Conservation (phyloP, 179 eudicot genomes). For the Beta corolliflora region DNA sequence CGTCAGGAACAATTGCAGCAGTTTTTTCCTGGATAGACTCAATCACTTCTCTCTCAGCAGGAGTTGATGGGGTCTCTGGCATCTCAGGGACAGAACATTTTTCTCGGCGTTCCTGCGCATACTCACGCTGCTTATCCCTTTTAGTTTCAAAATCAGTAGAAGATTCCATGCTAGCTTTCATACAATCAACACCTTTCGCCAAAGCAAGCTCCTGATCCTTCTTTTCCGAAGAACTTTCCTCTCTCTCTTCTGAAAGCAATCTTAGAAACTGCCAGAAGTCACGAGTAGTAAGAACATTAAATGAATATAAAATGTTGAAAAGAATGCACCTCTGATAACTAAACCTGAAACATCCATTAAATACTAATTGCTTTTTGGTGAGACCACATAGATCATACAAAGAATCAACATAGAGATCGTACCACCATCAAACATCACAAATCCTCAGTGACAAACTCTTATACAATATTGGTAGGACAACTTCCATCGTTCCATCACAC, state of each 20-base stretch:
- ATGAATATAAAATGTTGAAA: neutral
- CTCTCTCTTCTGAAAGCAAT: conserved; percentile 67
- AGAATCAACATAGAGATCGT: neutral
- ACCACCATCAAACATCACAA: neutral
- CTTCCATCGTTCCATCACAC: neutral
- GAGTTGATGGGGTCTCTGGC: conserved; percentile 36
- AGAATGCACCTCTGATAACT: neutral
- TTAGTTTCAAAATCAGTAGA: conserved; percentile 42
- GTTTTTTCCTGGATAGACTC: conserved; percentile 37
- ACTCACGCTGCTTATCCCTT: conserved; percentile 65
- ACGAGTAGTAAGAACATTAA: conserved; percentile 13
- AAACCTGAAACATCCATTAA: neutral
- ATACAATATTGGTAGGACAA: neutral
- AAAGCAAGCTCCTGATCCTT: conserved; percentile 66
- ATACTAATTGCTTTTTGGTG: neutral
- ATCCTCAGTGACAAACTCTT: neutral
- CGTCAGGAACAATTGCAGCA: conserved; percentile 26
- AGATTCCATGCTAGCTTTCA: conserved; percentile 65
- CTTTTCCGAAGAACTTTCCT: conserved; percentile 47
- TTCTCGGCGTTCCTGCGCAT: conserved; percentile 61
- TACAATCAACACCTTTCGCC: conserved; percentile 67
- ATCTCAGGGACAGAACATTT: conserved; percentile 49
- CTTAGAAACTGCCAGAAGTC: conserved; percentile 66
- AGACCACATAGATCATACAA: neutral
- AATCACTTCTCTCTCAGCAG: conserved; percentile 41